Evolutionary conservation across 1,139 yeast genomes (phyloP), one percentile per base, ranked within the genome.

Genomic region (Torulaspora globosa): DNA sequence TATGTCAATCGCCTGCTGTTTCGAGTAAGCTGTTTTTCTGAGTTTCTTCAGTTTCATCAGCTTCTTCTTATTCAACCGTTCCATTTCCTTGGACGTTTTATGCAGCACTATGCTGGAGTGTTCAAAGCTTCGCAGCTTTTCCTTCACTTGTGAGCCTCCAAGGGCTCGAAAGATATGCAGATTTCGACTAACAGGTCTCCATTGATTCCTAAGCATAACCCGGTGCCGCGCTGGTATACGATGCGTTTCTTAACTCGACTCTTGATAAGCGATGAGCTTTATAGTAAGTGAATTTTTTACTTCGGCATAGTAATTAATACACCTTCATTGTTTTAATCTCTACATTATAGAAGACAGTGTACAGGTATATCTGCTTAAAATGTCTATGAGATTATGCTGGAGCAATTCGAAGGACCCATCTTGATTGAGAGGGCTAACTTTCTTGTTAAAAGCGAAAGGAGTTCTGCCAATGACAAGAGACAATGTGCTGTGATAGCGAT

Each of bases 21-120:
- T 53, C n/a, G 64, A 63, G 53, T 48, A 59, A 7, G 53, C 68
- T 45, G 43, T 53, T 47, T 47, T 70, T 50, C 37, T 62, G 50
- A 34, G 55, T 40, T 35, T 47, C 15, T 51, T 56, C 44, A 31
- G 34, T 44, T 45, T 50, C 30, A 47, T 61, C 52, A 44, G 48
- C 39, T 51, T 64, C 47, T 47, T 54, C 14, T 37, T 34, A 21
- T 37, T 37, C 10, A 14, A 12, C 42, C 47, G 49, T 29, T 47
- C 62, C 53, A 44, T 47, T 39, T 51, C 65, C 47, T 48, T 54
- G 41, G 48, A 36, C 21, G 57, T 55, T 46, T 45, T 50, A 21
- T 30, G 51, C 19, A 56, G 6, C 8, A 59, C 37, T 6, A 39
- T 35, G 31, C 50, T 43, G 29, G 52, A 34, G 29, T 49, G 52